A percentile compares a stretch with the other conserved stretches of the same genome.
Conservation (phyloP, 1,284 basidiomycete species). For the Cystobasidium pallidum region DNA sequence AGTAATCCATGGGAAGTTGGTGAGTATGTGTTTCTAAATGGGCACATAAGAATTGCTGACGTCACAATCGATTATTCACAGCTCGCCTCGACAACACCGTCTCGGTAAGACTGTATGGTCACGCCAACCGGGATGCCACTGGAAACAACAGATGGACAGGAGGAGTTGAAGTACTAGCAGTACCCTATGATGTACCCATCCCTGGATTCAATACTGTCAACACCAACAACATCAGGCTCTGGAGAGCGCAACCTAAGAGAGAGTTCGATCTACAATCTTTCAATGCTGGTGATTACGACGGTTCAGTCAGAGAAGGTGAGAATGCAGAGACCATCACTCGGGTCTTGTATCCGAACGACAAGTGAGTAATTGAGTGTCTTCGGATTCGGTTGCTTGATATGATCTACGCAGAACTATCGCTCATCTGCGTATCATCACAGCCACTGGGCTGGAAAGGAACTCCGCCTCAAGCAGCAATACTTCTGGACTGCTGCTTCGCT, state of each 20-base stretch:
- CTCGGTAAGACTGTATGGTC: constrained; percentile 78
- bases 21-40: neutral
- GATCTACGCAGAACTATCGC: neutral
- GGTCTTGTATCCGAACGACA: constrained; percentile 64
- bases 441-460: constrained; percentile 73
- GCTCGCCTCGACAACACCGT: constrained; percentile 76
- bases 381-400: neutral
- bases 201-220: constrained; percentile 66
- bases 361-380: constrained; percentile 47
- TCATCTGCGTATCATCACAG: constrained; percentile 14
- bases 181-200: constrained; percentile 88
- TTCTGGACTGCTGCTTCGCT: constrained; percentile 70
- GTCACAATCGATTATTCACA: neutral
- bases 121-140: constrained; percentile 69
- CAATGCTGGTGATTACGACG: constrained; percentile 90
- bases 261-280: constrained; percentile 91
- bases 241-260: constrained; percentile 82
- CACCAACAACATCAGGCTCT: constrained; percentile 73
- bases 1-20: constrained; percentile 70
- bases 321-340: constrained; percentile 80
- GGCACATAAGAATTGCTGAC: too few relatives aligned
- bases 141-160: constrained; percentile 56
- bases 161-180: constrained; percentile 73
- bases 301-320: constrained; percentile 79
- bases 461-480: constrained; percentile 92